Evolutionary conservation across 306 rosid species (phyloP), one percentile per base, ranked within the genome.

Genomic region (Sphenostylis stenocarpa): DNA sequence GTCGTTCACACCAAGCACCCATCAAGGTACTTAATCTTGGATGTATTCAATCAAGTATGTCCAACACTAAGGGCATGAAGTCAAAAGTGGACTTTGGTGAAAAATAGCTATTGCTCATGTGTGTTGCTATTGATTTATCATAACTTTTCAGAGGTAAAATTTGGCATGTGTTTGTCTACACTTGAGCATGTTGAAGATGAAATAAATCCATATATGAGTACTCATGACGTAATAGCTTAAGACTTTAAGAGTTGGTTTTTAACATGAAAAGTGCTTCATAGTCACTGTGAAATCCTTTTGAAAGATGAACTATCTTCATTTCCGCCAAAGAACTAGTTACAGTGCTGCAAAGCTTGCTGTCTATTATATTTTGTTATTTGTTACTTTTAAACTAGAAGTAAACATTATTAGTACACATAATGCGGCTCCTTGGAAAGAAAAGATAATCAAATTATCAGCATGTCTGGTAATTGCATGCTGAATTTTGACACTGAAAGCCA

Each of bases 401-500:
- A 11, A 43, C n/a, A n/a, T n/a, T 2, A 16, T 28, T 79, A 58
- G 19, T 20, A 8, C 12, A 20, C 15, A 51, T 41, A 39, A 7
- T 64, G 3, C 58, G 39, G 28, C 38, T 5, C 12, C 11, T 9
- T 33, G 67, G 55, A 62, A 34, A 47, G 15, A 29, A 51, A 70
- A 53, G 55, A 73, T 23, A 44, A 49, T 48, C 56, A 78, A 61
- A 36, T 29, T 56, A 67, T 53, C 39, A 36, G 34, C 45, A 67
- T 28, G 39, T 63, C 36, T 44, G 44, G 65, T 49, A 47, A 53
- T 64, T 71, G 34, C 39, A 79, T 23, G 72, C n/a, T 78, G 63
- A 73, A 76, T 71, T 48, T 77, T 72, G 60, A 66, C 66, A 38
- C 33, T 73, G 47, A 68, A 66, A 11, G 57, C 77, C 85, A 71